Conservation (phyloP, 1,284 basidiomycete species). For the Naganishia sp. region DNA sequence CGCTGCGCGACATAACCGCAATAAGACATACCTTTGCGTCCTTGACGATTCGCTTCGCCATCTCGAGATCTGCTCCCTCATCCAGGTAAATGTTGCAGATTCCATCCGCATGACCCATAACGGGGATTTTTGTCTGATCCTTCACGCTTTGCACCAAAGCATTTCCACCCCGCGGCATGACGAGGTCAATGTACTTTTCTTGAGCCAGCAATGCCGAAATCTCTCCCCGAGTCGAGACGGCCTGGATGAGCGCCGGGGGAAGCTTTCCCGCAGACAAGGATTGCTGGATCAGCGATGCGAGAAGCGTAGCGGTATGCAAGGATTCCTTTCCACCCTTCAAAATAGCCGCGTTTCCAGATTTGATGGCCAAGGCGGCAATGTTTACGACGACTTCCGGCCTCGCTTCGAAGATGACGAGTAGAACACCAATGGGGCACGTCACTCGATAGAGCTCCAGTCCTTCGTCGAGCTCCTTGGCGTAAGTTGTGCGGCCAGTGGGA, state of each 20-base stretch:
- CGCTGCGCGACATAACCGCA: too few species aligned
- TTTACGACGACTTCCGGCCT: constrained; percentile 98
- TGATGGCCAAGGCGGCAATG: constrained; percentile 93
- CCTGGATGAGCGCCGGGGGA: constrained; percentile 81
- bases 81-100: constrained; percentile 89
- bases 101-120: constrained; percentile 99
- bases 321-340: constrained; percentile 97
- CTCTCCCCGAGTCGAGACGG: constrained; percentile 88
- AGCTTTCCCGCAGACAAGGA: constrained; percentile 74
- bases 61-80: constrained; percentile 71
- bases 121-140: constrained; percentile 85
- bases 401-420: constrained; percentile 96
- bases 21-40: constrained; percentile 78
- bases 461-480: constrained; percentile 84
- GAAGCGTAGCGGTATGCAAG: constrained; percentile 69
- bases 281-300: constrained; percentile 75
- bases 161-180: constrained; percentile 94
- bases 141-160: constrained; percentile 86
- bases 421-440: constrained; percentile 93
- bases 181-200: constrained; percentile 92
- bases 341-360: constrained; percentile 93
- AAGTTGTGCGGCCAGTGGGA: constrained; percentile 83
- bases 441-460: constrained; percentile 86
- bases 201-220: constrained; percentile 81
- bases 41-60: constrained; percentile 76